Conservation (phyloP, 2,329 filamentous ascomycete species). For the Cladophialophora bantiana region DNA sequence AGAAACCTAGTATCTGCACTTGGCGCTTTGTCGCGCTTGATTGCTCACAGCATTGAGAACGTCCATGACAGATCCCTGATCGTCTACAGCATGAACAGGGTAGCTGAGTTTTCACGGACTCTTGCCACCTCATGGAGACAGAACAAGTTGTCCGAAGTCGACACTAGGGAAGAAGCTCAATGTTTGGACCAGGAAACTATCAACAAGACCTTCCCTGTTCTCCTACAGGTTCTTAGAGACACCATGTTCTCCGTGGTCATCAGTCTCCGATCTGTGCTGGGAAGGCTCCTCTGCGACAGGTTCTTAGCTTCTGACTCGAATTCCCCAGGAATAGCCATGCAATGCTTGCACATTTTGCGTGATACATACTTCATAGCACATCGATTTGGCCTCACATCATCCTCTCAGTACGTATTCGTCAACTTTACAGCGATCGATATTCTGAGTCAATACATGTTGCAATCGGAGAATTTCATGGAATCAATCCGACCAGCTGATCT, state of each 20-base stretch:
- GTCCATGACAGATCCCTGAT: conserved; percentile 55
- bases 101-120: conserved; percentile 71
- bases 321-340: conserved; percentile 72
- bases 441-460: conserved; percentile 71
- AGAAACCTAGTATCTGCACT: conserved; percentile 67
- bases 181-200: conserved; percentile 71
- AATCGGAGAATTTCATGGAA: conserved; percentile 71
- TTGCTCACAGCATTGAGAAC: conserved; percentile 68
- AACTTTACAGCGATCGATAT: conserved; percentile 84
- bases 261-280: conserved; percentile 75
- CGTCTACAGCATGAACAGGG: conserved; percentile 60
- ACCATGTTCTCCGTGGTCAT: conserved; percentile 78
- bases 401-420: conserved; percentile 84
- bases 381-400: conserved; percentile 73
- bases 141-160: conserved; percentile 75
- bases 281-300: conserved; percentile 66
- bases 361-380: conserved; percentile 83
- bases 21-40: conserved; percentile 68
- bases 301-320: conserved; percentile 61
- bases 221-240: conserved; percentile 79
- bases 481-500: conserved; percentile 65
- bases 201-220: conserved; percentile 69
- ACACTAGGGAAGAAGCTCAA: conserved; percentile 69
- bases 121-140: conserved; percentile 76
- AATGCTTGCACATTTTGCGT: conserved; percentile 75